These are phyloP conservation scores for Phytophthora hibernalis DNA, from an alignment of 352 stramenopile genomes.

Conservation along the genomic window DNA sequence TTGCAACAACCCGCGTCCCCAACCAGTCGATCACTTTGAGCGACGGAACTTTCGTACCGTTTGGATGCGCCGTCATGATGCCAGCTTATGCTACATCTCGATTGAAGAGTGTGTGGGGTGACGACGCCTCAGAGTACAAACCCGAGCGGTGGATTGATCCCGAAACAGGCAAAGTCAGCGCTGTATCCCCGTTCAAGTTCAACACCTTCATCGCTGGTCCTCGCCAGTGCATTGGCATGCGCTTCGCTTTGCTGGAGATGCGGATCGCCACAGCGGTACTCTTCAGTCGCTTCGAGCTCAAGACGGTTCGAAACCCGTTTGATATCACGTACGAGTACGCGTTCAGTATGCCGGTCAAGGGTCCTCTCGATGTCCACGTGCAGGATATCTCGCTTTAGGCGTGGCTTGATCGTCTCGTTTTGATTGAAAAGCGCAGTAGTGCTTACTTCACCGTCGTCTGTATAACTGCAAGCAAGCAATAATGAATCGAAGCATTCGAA, in stretches of 20 bases:
- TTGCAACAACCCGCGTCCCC: conserved; percentile 42
- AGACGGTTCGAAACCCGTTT: conserved; percentile 31
- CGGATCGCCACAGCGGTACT: conserved; percentile 50
- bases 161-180: conserved; percentile 4
- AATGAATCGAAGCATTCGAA: too few species aligned
- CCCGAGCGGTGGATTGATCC: conserved; percentile 16
- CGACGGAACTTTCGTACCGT: conserved; percentile 47
- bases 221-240: conserved; percentile 60
- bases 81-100: conserved; percentile 8
- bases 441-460: too few species aligned
- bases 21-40: conserved; percentile 40
- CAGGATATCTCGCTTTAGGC: background rate
- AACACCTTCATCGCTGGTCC: conserved; percentile 58
- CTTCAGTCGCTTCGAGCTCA: conserved; percentile 48
- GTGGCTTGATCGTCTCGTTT: background rate
- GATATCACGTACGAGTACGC: conserved; percentile 38
- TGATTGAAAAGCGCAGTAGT: background rate
- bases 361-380: conserved; percentile 14
- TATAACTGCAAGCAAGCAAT: too few species aligned
- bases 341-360: conserved; percentile 32
- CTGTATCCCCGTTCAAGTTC: conserved; percentile 55
- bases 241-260: conserved; percentile 61
- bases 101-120: conserved; percentile 11
- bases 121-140: conserved; percentile 9
- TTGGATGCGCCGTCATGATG: conserved; percentile 26